Evolutionary conservation across 441 rosid genomes (phyloP).

Genomic region (Pelargonium myrrhifolium): DNA sequence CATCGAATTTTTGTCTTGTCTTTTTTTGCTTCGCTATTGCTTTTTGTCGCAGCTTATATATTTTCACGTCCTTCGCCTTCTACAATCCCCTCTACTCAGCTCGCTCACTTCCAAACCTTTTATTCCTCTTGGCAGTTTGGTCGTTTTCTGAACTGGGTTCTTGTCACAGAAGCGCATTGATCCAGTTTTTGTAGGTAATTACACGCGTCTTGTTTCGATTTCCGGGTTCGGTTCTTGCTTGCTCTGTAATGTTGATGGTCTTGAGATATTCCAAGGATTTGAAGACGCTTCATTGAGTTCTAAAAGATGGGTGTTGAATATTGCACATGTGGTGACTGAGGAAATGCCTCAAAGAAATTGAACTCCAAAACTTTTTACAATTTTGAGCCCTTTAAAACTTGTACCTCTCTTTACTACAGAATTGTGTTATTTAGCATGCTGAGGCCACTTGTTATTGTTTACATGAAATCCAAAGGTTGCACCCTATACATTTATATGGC

Average conservation of each 20-base stretch:
- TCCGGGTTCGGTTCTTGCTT: neutral
- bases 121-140: neutral
- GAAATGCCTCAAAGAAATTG: neutral
- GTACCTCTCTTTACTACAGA: neutral
- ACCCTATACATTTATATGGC: neutral
- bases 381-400: neutral
- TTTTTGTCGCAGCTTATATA: neutral
- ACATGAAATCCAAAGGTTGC: neutral
- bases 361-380: neutral
- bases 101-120: neutral
- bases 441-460: neutral
- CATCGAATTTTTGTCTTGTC: neutral
- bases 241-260: neutral
- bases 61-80: neutral
- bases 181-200: neutral
- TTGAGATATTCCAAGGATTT: neutral
- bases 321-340: neutral
- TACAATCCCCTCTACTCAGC: neutral
- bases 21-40: neutral
- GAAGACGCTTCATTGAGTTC: neutral
- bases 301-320: neutral
- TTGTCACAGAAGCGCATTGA: neutral
- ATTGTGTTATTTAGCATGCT: neutral
- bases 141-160: neutral
- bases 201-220: neutral